These are phyloP conservation scores for Tylopilus sp. DNA, from an alignment of 768 basidiomycete genomes.

Conservation along the genomic window DNA sequence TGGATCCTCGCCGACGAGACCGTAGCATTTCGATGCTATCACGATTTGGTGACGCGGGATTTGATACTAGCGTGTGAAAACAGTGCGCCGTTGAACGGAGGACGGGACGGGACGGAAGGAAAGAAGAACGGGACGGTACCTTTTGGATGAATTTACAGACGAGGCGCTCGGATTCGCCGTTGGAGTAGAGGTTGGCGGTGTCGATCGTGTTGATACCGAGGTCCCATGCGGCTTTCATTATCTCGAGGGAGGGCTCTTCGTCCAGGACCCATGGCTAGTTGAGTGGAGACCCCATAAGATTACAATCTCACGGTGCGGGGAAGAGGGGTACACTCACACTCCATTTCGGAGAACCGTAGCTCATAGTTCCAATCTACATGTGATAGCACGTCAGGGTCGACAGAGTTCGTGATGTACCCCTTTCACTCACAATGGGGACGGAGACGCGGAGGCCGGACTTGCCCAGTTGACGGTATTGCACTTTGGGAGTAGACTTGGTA, in stretches of 20 bases:
- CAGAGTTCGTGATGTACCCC: neutral
- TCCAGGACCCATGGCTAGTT: slow-evolving; percentile 24
- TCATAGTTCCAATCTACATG: slow-evolving; percentile 25
- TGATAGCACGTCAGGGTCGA: neutral
- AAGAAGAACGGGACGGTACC: slow-evolving; percentile 12
- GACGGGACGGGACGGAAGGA: too few species aligned
- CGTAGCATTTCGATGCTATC: slow-evolving; percentile 29
- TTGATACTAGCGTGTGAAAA: slow-evolving; percentile 25
- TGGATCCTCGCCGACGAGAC: slow-evolving; percentile 11
- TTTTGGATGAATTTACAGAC: slow-evolving; percentile 37
- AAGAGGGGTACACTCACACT: slow-evolving; percentile 11
- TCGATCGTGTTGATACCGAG: slow-evolving; percentile 40
- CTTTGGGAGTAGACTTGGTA: slow-evolving; percentile 12
- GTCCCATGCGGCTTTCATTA: slow-evolving; percentile 40
- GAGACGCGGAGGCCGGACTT: slow-evolving; percentile 33
- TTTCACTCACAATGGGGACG: slow-evolving; percentile 30
- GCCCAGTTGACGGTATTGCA: slow-evolving; percentile 29
- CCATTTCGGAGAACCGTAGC: slow-evolving; percentile 30
- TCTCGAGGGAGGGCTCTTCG: slow-evolving; percentile 27
- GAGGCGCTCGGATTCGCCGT: slow-evolving; percentile 35
- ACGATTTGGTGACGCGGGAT: slow-evolving; percentile 34
- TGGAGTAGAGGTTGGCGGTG: slow-evolving; percentile 36
- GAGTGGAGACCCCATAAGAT: neutral
- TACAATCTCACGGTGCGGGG: neutral
- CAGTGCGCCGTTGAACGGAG: too few species aligned